Evolutionary conservation across 2,329 filamentous ascomycete species (phyloP).

Genomic region (Aureobasidium sp.): DNA sequence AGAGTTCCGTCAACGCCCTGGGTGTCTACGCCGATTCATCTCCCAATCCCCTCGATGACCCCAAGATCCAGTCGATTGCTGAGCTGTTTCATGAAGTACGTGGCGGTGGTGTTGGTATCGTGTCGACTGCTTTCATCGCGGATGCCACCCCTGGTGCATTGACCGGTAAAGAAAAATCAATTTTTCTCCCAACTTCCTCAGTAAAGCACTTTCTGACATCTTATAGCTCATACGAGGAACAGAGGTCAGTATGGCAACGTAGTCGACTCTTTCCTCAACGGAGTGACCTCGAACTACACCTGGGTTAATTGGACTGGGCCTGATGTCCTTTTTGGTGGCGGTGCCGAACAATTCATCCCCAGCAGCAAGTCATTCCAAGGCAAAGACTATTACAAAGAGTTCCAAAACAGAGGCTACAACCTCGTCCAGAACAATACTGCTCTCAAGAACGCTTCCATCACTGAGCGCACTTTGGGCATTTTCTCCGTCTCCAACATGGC

Average conservation of each 20-base stretch:
- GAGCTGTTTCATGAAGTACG: constrained; percentile 79
- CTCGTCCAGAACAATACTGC: constrained; percentile 80
- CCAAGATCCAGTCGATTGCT: constrained; percentile 86
- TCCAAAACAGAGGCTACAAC: constrained; percentile 76
- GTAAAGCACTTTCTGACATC: constrained; percentile 20
- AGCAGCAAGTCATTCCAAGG: constrained; percentile 68
- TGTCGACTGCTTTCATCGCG: constrained; percentile 83
- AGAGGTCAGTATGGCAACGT: constrained; percentile 76
- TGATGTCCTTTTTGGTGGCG: constrained; percentile 85
- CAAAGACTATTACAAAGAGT: constrained; percentile 78
- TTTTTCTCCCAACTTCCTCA: too few relatives aligned
- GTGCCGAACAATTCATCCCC: constrained; percentile 80
- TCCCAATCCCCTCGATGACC: constrained; percentile 78
- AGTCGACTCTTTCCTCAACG: constrained; percentile 80
- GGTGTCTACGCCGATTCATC: constrained; percentile 86
- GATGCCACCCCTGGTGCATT: constrained; percentile 83
- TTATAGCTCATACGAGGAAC: constrained; percentile 76
- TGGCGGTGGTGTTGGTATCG: constrained; percentile 65
- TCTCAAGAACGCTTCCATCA: constrained; percentile 63
- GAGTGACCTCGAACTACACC: constrained; percentile 80
- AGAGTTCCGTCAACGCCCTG: constrained; percentile 84
- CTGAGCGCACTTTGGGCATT: constrained; percentile 76
- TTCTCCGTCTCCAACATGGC: constrained; percentile 81
- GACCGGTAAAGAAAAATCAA: too few relatives aligned
- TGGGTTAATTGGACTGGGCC: constrained; percentile 81